These are phyloP conservation scores for Candida neerlandica DNA, from an alignment of 1,139 yeast species.

Conservation along the genomic window DNA sequence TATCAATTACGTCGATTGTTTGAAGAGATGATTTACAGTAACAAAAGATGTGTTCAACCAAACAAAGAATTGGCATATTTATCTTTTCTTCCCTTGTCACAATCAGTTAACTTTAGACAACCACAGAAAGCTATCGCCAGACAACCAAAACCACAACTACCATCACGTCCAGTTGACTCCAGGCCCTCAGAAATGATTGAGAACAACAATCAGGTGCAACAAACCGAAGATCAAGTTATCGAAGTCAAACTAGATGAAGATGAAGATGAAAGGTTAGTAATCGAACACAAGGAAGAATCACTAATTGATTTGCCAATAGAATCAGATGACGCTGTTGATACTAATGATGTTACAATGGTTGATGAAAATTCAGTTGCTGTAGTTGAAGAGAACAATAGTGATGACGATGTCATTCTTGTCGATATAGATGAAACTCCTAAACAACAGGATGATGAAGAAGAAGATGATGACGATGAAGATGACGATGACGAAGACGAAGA, in stretches of 20 bases:
- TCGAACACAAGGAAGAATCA: conserved; percentile 1
- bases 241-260: conserved; percentile 10
- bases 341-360: conserved; percentile 11
- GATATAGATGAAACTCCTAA: neutral
- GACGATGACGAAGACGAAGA: conserved; percentile 9
- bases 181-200: conserved; percentile 20
- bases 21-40: conserved; percentile 65
- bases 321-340: neutral
- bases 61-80: conserved; percentile 82
- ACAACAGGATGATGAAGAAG: conserved; percentile 3
- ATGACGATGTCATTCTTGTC: conserved; percentile 4
- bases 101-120: conserved; percentile 59
- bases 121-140: no score
- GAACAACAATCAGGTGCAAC: conserved; percentile 9
- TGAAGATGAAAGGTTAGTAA: conserved; percentile 11
- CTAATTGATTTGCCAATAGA: neutral
- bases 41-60: conserved; percentile 73
- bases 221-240: conserved; percentile 14
- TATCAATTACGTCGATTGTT: conserved; percentile 71
- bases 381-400: conserved; percentile 5
- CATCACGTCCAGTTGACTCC: conserved; percentile 67
- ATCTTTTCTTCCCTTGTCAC: conserved; percentile 78
- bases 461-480: neutral
- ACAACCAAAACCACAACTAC: no score
- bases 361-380: conserved; percentile 16